A percentile compares a stretch with the other conserved stretches of the same genome.
Conservation (phyloP, 176 grass and related monocot species). For the Echinochloa phyllopogon region DNA sequence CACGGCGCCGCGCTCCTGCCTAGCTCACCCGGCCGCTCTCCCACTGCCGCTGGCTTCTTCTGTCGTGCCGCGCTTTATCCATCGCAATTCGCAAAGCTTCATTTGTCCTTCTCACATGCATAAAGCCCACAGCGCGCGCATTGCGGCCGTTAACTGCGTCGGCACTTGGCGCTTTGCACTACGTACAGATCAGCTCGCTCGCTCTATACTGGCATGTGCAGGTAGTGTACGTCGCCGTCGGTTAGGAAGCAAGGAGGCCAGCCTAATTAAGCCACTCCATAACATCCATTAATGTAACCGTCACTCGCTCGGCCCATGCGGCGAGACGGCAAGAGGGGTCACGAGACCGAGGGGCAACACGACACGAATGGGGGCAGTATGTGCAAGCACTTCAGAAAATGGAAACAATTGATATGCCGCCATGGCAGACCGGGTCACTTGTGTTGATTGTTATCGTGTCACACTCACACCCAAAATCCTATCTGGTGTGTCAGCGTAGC, state of each 20-base stretch:
- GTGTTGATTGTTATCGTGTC: not conserved
- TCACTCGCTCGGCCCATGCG: slow-evolving; percentile 1
- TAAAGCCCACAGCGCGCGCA: not conserved
- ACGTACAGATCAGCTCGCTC: no score
- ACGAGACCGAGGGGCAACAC: not conserved
- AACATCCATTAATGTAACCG: slow-evolving; percentile 2
- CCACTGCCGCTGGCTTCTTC: not conserved
- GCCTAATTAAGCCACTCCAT: not conserved
- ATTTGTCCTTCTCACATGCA: not conserved
- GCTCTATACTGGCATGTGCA: no score
- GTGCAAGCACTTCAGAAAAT: not conserved
- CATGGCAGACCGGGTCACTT: not conserved
- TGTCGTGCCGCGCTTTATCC: not conserved
- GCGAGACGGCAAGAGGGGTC: not conserved
- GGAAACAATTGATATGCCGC: not conserved
- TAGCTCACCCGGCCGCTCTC: not conserved
- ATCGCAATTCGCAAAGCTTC: not conserved
- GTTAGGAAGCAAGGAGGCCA: not conserved
- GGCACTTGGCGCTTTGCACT: slow-evolving; percentile 1
- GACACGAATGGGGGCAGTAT: not conserved
- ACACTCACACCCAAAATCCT: not conserved
- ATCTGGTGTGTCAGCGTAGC: not conserved
- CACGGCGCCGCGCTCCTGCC: not conserved
- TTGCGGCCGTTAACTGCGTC: not conserved
- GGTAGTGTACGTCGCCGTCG: not conserved